These are phyloP conservation scores for Astrothelium macrocarpum DNA, from an alignment of 495 filamentous ascomycete genomes.

Conservation along the genomic window DNA sequence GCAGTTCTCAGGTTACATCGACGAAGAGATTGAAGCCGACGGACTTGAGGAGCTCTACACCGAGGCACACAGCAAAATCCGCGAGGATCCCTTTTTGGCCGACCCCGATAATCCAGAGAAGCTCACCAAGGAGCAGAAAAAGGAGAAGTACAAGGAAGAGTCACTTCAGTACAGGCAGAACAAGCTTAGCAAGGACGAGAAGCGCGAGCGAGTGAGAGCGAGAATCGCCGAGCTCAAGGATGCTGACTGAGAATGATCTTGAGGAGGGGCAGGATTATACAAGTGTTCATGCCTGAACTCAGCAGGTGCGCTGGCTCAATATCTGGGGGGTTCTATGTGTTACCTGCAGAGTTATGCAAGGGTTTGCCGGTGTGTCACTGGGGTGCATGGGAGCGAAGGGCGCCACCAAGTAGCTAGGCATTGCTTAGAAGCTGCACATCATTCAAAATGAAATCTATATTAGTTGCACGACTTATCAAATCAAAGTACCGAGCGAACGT, in stretches of 20 bases:
- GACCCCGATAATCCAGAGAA: conserved; percentile 56
- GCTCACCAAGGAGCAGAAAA: conserved; percentile 57
- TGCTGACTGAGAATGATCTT: not conserved
- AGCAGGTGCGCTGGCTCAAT: not conserved
- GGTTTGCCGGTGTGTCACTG: not conserved
- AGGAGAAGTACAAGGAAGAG: conserved; percentile 96
- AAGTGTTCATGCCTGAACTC: not conserved
- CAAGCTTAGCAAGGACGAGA: conserved; percentile 75
- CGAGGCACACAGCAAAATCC: conserved; percentile 93
- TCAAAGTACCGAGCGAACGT: too few species aligned
- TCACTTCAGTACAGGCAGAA: conserved; percentile 69
- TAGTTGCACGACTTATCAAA: too few species aligned
- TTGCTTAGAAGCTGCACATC: not conserved
- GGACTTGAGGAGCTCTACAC: conserved; percentile 93
- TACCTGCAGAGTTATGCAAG: not conserved
- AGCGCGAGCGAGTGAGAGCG: conserved; percentile 66
- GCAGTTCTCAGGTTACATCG: conserved; percentile 95
- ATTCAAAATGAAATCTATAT: too few species aligned
- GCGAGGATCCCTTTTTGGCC: conserved; percentile 96
- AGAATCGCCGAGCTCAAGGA: conserved; percentile 70
- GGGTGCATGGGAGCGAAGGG: not conserved
- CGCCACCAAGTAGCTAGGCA: not conserved
- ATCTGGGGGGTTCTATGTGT: not conserved
- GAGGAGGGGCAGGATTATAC: not conserved
- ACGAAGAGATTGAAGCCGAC: conserved; percentile 92